Conservation (phyloP, 1,284 basidiomycete genomes). For the Tremellales sp. region DNA sequence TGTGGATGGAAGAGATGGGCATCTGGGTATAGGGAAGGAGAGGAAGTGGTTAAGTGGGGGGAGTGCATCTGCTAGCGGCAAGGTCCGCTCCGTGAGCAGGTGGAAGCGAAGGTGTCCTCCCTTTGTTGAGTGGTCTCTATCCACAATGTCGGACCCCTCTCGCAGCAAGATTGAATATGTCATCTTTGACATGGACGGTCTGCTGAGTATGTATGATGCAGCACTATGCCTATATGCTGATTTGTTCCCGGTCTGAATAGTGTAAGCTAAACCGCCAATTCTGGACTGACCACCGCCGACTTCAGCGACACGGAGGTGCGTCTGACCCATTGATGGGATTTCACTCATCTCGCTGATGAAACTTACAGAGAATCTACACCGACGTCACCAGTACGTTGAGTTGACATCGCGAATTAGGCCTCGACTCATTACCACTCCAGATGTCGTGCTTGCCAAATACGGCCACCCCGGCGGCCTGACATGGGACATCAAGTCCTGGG, state of each 20-base stretch:
- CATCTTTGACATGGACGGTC: constrained; percentile 51
- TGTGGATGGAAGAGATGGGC: not conserved
- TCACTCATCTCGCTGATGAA: constrained; percentile 6
- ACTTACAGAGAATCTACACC: constrained; percentile 44
- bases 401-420: not conserved
- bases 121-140: not conserved
- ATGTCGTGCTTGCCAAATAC: constrained; percentile 44
- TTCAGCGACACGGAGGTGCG: constrained; percentile 34
- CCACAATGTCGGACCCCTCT: constrained; percentile 8
- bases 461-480: constrained; percentile 37
- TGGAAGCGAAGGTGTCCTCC: not conserved
- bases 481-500: constrained; percentile 48
- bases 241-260: constrained; percentile 12
- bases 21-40: not conserved
- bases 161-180: constrained; percentile 42
- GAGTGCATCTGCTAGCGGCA: no score
- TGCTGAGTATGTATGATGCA: constrained; percentile 32
- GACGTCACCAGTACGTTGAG: constrained; percentile 30
- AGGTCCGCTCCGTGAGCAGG: no score
- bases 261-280: constrained; percentile 17
- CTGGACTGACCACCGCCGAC: not conserved
- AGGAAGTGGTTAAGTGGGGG: not conserved
- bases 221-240: constrained; percentile 2
- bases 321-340: not conserved
- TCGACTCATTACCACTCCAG: constrained; percentile 14